These are phyloP conservation scores for Picochlorum sp. DNA, from an alignment of 139 green algal genomes.

Conservation along the genomic window DNA sequence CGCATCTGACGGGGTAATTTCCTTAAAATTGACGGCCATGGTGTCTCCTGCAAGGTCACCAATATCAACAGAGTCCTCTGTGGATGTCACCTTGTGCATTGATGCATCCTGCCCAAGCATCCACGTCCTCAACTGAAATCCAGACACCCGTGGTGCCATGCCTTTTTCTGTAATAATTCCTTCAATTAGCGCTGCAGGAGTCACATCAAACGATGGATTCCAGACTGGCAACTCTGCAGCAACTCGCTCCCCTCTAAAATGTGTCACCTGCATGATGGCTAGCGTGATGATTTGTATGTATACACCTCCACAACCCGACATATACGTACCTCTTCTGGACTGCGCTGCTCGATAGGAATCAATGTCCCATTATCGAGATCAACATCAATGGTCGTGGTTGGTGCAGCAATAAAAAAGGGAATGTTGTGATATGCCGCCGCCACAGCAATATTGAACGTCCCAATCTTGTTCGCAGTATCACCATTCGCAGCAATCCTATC, in stretches of 20 bases:
- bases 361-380: conserved; percentile 43
- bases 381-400: conserved; percentile 81
- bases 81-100: not conserved
- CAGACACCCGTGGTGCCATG: conserved; percentile 40
- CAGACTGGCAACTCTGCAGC: conserved; percentile 73
- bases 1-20: conserved; percentile 39
- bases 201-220: conserved; percentile 96
- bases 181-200: conserved; percentile 69
- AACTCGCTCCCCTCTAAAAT: conserved; percentile 59
- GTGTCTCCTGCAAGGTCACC: not conserved
- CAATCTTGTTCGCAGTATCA: conserved; percentile 93
- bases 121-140: conserved; percentile 49
- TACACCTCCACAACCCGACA: conserved; percentile 10
- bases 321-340: conserved; percentile 40
- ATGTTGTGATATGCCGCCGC: conserved; percentile 54
- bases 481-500: conserved; percentile 85
- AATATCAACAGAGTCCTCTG: not conserved
- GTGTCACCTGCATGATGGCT: conserved; percentile 44
- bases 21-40: conserved; percentile 16
- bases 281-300: not conserved
- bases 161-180: conserved; percentile 95
- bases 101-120: conserved; percentile 16
- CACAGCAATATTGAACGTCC: conserved; percentile 71
- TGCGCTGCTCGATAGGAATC: conserved; percentile 88
- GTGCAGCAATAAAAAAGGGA: conserved; percentile 92